Base-by-base conservation (phyloP, 2,329 filamentous ascomycete genomes). In the Dissoconium aciculare region DNA sequence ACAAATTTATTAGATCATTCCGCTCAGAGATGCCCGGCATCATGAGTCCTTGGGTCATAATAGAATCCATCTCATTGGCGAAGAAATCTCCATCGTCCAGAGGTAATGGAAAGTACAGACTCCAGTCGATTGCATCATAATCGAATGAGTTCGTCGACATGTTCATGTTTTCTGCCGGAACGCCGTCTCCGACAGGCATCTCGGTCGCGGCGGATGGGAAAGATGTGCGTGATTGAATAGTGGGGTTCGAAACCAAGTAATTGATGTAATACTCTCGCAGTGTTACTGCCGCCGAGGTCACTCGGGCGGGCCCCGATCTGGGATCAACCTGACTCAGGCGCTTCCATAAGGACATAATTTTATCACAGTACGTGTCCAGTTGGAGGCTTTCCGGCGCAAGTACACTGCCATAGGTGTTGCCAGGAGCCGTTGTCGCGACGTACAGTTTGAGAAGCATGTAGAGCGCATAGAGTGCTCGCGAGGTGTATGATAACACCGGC, bases 381-480 rank as follows among this genome's bases (percentile, higher is more conserved):
- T 39, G 37, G 4, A 53, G 29, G n/a, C 44, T 35, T n/a, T 40
- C 35, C 3, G 39, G 32, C 11, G 42, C 40, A 23, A 53, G 35
- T 19, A 50, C 40, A 5, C 37, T 24, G 9, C 46, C 43, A 11
- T 40, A 41, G 3, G 47, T 46, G 33, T 44, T 49, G 11, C 44
- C 43, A 10, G 34, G 32, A 3, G 38, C 42, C 3, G 43, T 44
- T 3, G 40, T 34, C 5, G 46, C 45, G 12, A 50, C 42, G 32
- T 49, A 43, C 5, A 47, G 29, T 30, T 46, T 49, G n/a, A 41
- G 28, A 5, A 51, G 38, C 2, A 45, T 28, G 26, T 42, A 47
- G 9, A 42, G 34, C 3, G 43, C 42, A 28, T 47, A 49, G 6
- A 41, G 37, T 12, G 42, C 38, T 28, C 47, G 36, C 11, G 44